phyloP scores from a whole-genome alignment of 2,329 filamentous ascomycete genomes.

The Plectosphaerella sp. region DNA sequence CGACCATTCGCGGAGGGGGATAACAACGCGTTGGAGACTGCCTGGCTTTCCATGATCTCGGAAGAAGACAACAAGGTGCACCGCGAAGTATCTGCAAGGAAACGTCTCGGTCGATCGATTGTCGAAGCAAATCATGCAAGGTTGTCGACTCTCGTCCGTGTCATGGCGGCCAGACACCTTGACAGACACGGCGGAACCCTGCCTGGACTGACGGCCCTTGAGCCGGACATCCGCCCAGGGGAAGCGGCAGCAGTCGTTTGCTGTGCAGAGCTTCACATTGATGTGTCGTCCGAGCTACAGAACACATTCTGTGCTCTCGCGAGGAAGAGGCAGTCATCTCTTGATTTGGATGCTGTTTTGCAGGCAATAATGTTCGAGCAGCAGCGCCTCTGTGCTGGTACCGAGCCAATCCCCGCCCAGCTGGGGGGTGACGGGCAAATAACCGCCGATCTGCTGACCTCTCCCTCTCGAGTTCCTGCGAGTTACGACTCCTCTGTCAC shows the following conservation, averaged over 20 bases:
- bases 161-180: constrained; percentile 41
- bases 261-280: constrained; percentile 41
- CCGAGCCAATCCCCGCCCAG: too few relatives aligned
- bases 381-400: not conserved
- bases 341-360: constrained; percentile 39
- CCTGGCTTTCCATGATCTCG: constrained; percentile 63
- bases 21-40: constrained; percentile 72
- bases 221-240: constrained; percentile 10
- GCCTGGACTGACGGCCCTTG: constrained; percentile 14
- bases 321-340: constrained; percentile 30
- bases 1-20: constrained; percentile 77
- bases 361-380: constrained; percentile 35
- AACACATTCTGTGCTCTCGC: constrained; percentile 45
- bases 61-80: constrained; percentile 45
- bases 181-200: constrained; percentile 38
- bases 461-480: too few relatives aligned
- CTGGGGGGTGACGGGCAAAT: too few relatives aligned
- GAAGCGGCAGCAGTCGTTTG: constrained; percentile 32
- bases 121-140: constrained; percentile 29
- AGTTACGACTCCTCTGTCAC: too few relatives aligned
- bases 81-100: constrained; percentile 25
- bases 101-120: constrained; percentile 24
- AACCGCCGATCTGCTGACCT: too few relatives aligned
- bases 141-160: constrained; percentile 32
- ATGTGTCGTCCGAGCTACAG: constrained; percentile 43